A percentile compares a stretch with the other conserved stretches of the same genome.
Evolutionary conservation across 495 filamentous ascomycete species (phyloP).

Genomic region (Penicillium fimorum): DNA sequence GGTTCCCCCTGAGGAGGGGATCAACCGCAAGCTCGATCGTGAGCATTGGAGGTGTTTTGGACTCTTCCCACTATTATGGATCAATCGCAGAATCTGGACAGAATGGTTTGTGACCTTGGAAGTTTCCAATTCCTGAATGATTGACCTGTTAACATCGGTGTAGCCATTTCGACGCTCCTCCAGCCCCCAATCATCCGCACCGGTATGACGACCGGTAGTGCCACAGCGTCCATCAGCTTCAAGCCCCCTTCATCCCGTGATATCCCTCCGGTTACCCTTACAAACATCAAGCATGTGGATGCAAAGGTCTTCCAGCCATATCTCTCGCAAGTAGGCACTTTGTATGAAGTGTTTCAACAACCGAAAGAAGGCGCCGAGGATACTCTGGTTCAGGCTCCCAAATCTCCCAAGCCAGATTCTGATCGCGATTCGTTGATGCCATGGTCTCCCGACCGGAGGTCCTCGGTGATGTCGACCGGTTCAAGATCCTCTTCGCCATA

Average conservation of each 20-base stretch:
- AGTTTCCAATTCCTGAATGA: neutral
- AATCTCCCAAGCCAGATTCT: constrained; percentile 34
- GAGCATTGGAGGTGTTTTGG: constrained; percentile 74
- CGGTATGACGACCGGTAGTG: constrained; percentile 72
- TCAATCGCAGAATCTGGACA: constrained; percentile 73
- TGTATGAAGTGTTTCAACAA: constrained; percentile 80
- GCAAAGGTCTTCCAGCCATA: constrained; percentile 77
- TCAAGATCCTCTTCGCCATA: constrained; percentile 45
- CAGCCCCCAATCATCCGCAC: constrained; percentile 89
- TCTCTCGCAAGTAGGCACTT: constrained; percentile 71
- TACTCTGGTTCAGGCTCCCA: constrained; percentile 29
- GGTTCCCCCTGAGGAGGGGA: constrained; percentile 61
- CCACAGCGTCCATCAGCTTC: constrained; percentile 64
- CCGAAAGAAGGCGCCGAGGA: constrained; percentile 66
- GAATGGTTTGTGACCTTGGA: constrained; percentile 58
- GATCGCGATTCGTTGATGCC: constrained; percentile 38
- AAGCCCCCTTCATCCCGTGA: constrained; percentile 86
- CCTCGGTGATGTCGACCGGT: constrained; percentile 35
- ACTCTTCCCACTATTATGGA: constrained; percentile 58
- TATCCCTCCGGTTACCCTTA: constrained; percentile 90
- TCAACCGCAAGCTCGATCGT: constrained; percentile 86
- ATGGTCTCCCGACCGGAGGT: constrained; percentile 39
- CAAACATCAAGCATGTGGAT: constrained; percentile 84
- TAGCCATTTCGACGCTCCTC: constrained; percentile 89
- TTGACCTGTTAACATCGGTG: constrained; percentile 11